These are phyloP conservation scores for Scedosporium minutisporum DNA, from an alignment of 2,329 filamentous ascomycete species.

Conservation along the genomic window DNA sequence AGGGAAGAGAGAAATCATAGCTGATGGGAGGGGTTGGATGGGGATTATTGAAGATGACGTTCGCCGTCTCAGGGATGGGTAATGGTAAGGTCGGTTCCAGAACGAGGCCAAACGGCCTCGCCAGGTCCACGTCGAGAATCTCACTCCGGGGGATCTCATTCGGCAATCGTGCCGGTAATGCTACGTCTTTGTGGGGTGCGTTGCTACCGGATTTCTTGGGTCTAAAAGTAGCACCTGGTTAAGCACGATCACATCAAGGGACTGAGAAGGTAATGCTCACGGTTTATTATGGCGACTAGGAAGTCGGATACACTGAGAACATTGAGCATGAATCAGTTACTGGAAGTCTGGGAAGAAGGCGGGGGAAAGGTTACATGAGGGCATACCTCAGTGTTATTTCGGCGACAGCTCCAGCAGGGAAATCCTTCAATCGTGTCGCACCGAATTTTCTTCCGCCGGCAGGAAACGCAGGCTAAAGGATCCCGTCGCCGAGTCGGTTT, in stretches of 20 bases:
- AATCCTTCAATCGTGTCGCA: slow-evolving; percentile 8
- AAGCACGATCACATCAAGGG: neutral
- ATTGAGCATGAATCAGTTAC: neutral
- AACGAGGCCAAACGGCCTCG: neutral
- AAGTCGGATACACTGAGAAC: neutral
- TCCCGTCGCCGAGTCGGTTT: slow-evolving; percentile 3
- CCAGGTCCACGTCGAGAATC: neutral
- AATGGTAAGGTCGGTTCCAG: neutral
- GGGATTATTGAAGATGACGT: neutral
- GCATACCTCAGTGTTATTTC: slow-evolving; percentile 7
- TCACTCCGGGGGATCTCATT: neutral
- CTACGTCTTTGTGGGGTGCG: neutral
- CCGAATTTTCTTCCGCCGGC: slow-evolving; percentile 9
- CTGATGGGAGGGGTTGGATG: neutral
- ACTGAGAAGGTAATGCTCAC: neutral
- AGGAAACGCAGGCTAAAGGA: slow-evolving; percentile 8
- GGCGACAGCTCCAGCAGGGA: slow-evolving; percentile 10
- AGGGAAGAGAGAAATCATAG: neutral
- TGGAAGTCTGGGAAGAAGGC: neutral
- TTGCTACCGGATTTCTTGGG: neutral
- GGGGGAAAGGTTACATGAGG: neutral
- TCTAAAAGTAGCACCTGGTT: no score
- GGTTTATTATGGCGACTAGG: neutral
- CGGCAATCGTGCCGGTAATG: neutral
- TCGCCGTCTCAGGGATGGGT: neutral